Conservation (phyloP, 192 early-diverging fungal species). For the Nowakowskiella sp. region DNA sequence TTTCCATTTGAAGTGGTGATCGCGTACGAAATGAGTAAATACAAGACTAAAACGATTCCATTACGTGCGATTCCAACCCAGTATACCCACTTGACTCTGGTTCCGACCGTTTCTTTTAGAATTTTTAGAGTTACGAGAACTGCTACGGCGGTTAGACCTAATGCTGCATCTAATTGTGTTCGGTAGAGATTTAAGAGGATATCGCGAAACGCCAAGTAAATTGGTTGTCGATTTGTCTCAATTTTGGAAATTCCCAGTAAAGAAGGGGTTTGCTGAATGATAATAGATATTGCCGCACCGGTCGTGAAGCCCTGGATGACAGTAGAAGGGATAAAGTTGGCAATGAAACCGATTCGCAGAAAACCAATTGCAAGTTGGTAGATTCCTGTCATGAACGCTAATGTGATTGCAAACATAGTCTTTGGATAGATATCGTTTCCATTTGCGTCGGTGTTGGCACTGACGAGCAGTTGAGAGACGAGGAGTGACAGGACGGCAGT, state of each 20-base stretch:
- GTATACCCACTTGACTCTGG: slow-evolving; percentile 39
- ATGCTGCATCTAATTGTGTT: slow-evolving; percentile 47
- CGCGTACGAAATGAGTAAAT: slow-evolving; percentile 60
- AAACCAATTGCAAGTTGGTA: slow-evolving; percentile 64
- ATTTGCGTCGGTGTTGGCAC: slow-evolving; percentile 19
- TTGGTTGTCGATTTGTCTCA: slow-evolving; percentile 54
- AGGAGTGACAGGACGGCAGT: slow-evolving; percentile 73
- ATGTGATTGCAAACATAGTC: slow-evolving; percentile 46
- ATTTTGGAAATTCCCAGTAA: slow-evolving; percentile 70
- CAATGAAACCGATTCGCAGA: slow-evolving; percentile 73
- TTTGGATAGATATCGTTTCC: slow-evolving; percentile 1
- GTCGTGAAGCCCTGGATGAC: slow-evolving; percentile 84
- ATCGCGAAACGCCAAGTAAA: slow-evolving; percentile 72
- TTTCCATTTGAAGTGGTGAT: slow-evolving; percentile 29
- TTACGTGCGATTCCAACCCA: slow-evolving; percentile 66
- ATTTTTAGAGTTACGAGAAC: background rate
- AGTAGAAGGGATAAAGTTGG: slow-evolving; percentile 76
- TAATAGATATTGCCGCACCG: slow-evolving; percentile 71
- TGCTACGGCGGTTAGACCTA: slow-evolving; percentile 47
- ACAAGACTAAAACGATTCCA: slow-evolving; percentile 67
- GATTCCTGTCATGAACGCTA: slow-evolving; percentile 68
- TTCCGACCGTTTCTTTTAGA: background rate
- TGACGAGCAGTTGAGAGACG: slow-evolving; percentile 55
- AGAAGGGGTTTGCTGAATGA: slow-evolving; percentile 70
- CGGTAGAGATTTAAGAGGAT: slow-evolving; percentile 33